A percentile compares a stretch with the other conserved stretches of the same genome.
Conservation (phyloP, 805 yeast species). For the Scheffersomyces lignosus region DNA sequence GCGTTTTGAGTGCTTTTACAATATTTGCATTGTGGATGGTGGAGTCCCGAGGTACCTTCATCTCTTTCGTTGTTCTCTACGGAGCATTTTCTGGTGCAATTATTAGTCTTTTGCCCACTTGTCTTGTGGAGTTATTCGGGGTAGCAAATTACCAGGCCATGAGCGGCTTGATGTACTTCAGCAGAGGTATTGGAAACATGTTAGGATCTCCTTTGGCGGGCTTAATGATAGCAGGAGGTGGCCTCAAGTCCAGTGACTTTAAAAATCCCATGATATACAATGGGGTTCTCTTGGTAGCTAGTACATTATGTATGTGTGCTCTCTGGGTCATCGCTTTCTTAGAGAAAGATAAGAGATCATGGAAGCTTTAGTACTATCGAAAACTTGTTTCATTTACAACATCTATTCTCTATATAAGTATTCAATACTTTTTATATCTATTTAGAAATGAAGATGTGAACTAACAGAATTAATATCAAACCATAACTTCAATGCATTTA, state of each 20-base stretch:
- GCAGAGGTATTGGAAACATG: conserved; percentile 32
- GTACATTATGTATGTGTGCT: conserved; percentile 13
- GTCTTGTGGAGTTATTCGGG: conserved; percentile 33
- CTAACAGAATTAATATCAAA: too few relatives aligned
- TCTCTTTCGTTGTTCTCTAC: conserved; percentile 31
- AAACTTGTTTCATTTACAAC: too few relatives aligned
- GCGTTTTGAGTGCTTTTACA: conserved; percentile 12
- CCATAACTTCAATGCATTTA: neutral
- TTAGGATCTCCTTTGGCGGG: conserved; percentile 39
- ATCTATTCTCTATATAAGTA: too few relatives aligned
- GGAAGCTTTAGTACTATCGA: conserved; percentile 13
- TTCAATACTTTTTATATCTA: too few relatives aligned
- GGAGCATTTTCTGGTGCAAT: conserved; percentile 38
- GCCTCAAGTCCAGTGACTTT: conserved; percentile 17
- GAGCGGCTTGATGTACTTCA: conserved; percentile 33
- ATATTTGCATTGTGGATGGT: conserved; percentile 21
- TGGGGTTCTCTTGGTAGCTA: conserved; percentile 20
- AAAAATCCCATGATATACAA: conserved; percentile 26
- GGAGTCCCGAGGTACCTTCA: conserved; percentile 19
- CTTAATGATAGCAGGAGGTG: conserved; percentile 17
- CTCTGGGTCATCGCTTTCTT: conserved; percentile 10
- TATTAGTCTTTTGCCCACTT: conserved; percentile 31
- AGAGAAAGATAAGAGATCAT: conserved; percentile 6
- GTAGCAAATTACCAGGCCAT: conserved; percentile 29
- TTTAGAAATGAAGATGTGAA: too few relatives aligned